A percentile compares a stretch with the other conserved stretches of the same genome.
These are phyloP conservation scores for Verticillium albo-atrum DNA, from an alignment of 2,329 filamentous ascomycete species.

Conservation along the genomic window DNA sequence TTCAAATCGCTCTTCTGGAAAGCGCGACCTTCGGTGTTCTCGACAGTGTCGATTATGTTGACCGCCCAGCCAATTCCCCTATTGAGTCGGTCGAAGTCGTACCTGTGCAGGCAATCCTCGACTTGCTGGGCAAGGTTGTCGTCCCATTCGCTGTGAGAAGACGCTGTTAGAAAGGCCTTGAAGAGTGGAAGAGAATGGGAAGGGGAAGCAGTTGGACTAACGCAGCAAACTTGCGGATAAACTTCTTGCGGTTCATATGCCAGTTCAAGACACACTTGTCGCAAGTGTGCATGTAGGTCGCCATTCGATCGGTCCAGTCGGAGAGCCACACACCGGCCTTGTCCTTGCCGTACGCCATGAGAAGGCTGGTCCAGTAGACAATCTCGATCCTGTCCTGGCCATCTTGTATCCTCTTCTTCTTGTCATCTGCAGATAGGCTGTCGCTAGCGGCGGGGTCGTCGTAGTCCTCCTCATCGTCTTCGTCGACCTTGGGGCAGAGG, in stretches of 20 bases:
- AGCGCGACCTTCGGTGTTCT: constrained; percentile 39
- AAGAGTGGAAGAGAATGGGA: neutral
- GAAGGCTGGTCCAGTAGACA: constrained; percentile 63
- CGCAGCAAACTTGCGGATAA: constrained; percentile 60
- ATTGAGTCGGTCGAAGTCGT: constrained; percentile 59
- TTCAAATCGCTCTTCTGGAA: constrained; percentile 45
- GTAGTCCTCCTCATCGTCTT: constrained; percentile 63
- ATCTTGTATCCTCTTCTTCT: constrained; percentile 48
- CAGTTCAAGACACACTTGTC: constrained; percentile 70
- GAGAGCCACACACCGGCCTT: constrained; percentile 55
- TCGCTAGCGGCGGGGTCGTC: constrained; percentile 42
- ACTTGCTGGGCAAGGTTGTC: constrained; percentile 49
- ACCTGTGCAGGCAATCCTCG: constrained; percentile 50
- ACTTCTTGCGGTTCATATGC: constrained; percentile 62
- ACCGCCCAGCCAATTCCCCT: constrained; percentile 54
- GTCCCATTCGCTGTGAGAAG: constrained; percentile 31
- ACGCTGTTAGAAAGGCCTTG: neutral
- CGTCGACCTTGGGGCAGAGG: constrained; percentile 61
- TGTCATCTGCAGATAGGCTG: constrained; percentile 37
- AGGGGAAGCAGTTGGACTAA: constrained; percentile 29
- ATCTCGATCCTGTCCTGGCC: constrained; percentile 53
- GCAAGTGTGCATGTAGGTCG: constrained; percentile 57
- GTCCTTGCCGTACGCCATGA: constrained; percentile 62
- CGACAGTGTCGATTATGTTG: constrained; percentile 43
- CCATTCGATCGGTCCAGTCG: constrained; percentile 54